phyloP scores from a whole-genome alignment of 1,284 basidiomycete genomes.

The Pseudozyma sp. region DNA sequence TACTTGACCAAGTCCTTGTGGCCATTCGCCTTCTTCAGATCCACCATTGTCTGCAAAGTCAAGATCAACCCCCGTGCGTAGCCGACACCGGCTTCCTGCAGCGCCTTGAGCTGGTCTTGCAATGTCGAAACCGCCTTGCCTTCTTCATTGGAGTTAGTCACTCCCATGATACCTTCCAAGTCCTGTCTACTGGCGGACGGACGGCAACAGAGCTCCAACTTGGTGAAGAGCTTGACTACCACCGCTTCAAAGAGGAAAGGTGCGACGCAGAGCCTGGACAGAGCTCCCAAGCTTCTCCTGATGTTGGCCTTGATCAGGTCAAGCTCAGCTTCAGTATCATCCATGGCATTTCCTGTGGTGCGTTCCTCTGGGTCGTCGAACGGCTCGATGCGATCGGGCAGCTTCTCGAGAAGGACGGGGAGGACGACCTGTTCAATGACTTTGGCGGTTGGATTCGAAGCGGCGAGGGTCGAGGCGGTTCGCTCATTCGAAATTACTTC shows the following conservation, averaged over 20 bases:
- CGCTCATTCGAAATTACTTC: slow-evolving; percentile 73
- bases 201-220: slow-evolving; percentile 82
- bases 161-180: slow-evolving; percentile 70
- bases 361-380: slow-evolving; percentile 29
- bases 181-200: slow-evolving; percentile 72
- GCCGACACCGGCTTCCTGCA: slow-evolving; percentile 54
- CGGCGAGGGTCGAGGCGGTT: slow-evolving; percentile 78
- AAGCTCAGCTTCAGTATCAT: slow-evolving; percentile 38
- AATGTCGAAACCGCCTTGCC: slow-evolving; percentile 75
- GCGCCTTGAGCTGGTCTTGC: slow-evolving; percentile 68
- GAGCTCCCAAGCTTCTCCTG: slow-evolving; percentile 77
- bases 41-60: slow-evolving; percentile 60
- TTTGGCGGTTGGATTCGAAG: slow-evolving; percentile 76
- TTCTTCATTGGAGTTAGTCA: slow-evolving; percentile 80
- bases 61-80: slow-evolving; percentile 63
- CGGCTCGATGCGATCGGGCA: slow-evolving; percentile 49
- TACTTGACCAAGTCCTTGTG: slow-evolving; percentile 55
- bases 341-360: slow-evolving; percentile 30
- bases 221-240: slow-evolving; percentile 81
- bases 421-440: slow-evolving; percentile 76
- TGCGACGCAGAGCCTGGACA: slow-evolving; percentile 81
- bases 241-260: slow-evolving; percentile 85
- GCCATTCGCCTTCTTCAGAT: slow-evolving; percentile 49
- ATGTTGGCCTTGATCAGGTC: slow-evolving; percentile 45
- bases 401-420: slow-evolving; percentile 52